phyloP scores from a whole-genome alignment of 148 eudicot species.

The Vaccinium darrowii region DNA sequence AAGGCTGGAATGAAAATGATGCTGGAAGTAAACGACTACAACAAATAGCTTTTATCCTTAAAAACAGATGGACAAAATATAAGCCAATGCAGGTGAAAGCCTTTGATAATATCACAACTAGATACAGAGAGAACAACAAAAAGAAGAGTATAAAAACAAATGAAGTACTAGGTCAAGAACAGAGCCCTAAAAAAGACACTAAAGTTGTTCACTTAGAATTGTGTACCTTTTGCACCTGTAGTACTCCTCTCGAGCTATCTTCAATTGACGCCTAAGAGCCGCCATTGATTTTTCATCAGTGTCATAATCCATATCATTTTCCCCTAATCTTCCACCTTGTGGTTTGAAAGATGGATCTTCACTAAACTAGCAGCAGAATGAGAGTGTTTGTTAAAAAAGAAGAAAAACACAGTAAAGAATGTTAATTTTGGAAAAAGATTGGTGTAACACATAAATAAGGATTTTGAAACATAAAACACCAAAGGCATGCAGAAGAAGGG shows the following conservation, averaged over 20 bases:
- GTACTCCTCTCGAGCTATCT: slow-evolving; percentile 70
- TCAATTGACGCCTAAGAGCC: slow-evolving; percentile 76
- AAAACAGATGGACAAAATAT: neutral
- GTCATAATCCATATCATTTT: slow-evolving; percentile 97
- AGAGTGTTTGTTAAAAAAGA: neutral
- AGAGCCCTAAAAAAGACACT: neutral
- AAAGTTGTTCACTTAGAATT: neutral
- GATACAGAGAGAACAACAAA: neutral
- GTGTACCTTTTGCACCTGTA: slow-evolving; percentile 77
- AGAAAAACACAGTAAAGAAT: neutral
- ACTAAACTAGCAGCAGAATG: slow-evolving; percentile 42
- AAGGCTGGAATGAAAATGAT: neutral
- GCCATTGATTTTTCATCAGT: slow-evolving; percentile 93
- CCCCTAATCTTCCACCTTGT: slow-evolving; percentile 92
- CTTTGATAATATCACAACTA: neutral
- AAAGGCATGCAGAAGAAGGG: neutral
- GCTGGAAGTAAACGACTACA: neutral
- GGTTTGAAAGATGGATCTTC: slow-evolving; percentile 95
- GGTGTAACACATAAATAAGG: neutral
- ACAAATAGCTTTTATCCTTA: neutral
- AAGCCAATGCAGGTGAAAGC: slow-evolving; percentile 1
- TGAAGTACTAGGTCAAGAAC: neutral
- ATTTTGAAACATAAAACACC: slow-evolving; percentile 2
- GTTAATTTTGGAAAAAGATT: neutral
- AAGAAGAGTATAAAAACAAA: neutral